Evolutionary conservation across 73 alveolate species (phyloP), one percentile per base, ranked within the genome.

Genomic region (Paramecium primaurelia): DNA sequence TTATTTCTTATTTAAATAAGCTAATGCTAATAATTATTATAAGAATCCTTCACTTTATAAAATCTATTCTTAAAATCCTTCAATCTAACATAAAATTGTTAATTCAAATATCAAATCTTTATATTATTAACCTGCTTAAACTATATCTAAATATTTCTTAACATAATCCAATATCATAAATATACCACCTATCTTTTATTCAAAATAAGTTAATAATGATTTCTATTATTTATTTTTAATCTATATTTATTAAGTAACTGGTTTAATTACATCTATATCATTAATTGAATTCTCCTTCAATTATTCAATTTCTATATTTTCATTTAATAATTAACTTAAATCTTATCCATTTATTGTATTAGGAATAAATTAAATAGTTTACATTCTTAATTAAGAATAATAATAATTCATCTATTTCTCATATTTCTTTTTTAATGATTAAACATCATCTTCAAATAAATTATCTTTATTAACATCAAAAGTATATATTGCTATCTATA

Each of bases 371-470:
- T 25, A 16, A 26, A 80, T 47, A 2, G 22, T 8, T 2, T 80
- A 8, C n/a, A 80, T 25, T 80, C 91, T 80, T 3, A 80, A 80
- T 80, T 80, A 26, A 20, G 91, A 80, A 36, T 25, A 28, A 47
- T 80, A 80, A 64, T 80, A 80, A 49, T 80, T 80, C 51, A 80
- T 20, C 20, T 80, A 22, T 42, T 80, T 25, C n/a, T 77, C 28
- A 20, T 77, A 77, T 3, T 28, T 42, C 26, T 40, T 77, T 14
- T 77, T 77, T 18, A 49, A 59, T 28, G 71, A 77, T 20, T 77
- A 11, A 20, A 77, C 75, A 28, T 77, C 40, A 16, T 38, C 90
- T 38, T 42, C 26, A 20, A 26, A n/a, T 47, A 28, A 26, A 8
- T 2, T 11, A 37, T 42, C 73, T 80, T 40, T 42, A 26, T 42